Evolutionary conservation across 208 protist genomes (phyloP), one percentile per base, ranked within the genome.

Genomic region (Leishmania gerbilli): DNA sequence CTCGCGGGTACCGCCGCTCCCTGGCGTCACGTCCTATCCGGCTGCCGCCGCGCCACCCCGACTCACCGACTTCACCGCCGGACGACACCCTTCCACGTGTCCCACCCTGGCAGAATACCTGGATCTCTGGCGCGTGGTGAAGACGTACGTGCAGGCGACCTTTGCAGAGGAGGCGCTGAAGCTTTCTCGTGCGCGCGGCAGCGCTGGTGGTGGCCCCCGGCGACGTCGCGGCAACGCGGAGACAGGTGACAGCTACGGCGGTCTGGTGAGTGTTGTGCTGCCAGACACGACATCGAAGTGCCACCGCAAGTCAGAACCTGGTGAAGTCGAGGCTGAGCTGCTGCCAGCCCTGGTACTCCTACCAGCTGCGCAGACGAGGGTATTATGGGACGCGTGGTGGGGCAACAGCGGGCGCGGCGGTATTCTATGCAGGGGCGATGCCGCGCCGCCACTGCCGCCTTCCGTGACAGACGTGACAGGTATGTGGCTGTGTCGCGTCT

Each of bases 91-190:
- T 24, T 79, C 76, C 51, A 76, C 76, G 6, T 55, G 47, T 1
- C 74, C 67, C 37, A 76, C 77, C 37, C 68, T 87, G 31, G 82
- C 55, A 7, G 68, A 67, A 45, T 86, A 87, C 34, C 55, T 90
- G 17, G 79, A 84, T 71, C n/a, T 81, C 9, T 82, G 81, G 77
- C 80, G 81, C 31, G n/a, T 77, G 47, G 62, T 90, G 79, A 82
- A 81, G 55, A 65, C 81, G 19, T 80, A 76, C 51, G 71, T 79
- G 78, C 64, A 79, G 58, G 55, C 79, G 53, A 79, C 79, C n/a
- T 81, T 88, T 58, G 79, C 79, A 47, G 74, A 78, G 49, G 85
- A 71, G 17, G 37, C 72, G n/a, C 17, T 6, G 37, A 84, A 68
- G 80, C 19, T 42, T 64, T n/a, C 47, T 7, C 47, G 72, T n/a